Evolutionary conservation across 371 early-diverging fungal genomes (phyloP), one percentile per base, ranked within the genome.

Genomic region (Lichtheimia hyalospora): DNA sequence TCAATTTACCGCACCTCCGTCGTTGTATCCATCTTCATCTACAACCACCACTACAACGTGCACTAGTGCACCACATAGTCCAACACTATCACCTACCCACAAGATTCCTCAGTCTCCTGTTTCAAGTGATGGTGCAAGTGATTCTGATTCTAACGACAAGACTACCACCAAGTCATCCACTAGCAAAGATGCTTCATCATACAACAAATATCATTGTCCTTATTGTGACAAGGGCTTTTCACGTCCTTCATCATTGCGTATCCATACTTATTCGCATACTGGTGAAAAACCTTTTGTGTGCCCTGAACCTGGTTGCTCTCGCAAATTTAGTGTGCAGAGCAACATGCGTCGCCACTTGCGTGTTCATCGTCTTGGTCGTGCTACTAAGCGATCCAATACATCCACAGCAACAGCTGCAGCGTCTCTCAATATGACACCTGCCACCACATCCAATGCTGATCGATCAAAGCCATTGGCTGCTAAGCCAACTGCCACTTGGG

Each of bases 211-310:
- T 67, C 79, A 70, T 56, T 94, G 94, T 61, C 67, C 61, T 12
- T 59, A 61, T 20, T 88, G 88, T 62, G 57, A 68, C n/a, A 85
- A 85, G 50, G 51, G 62, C 23, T 88, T 88, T 51, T 71, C 85
- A 2, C 74, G 88, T 27, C 88, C 88, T 0, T 84, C 84, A 0
- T 75, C 82, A 3, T 66, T 85, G 12, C 68, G 72, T 2, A 85
- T 85, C 14, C 88, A 88, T 64, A 77, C 80, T 52, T 72, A 79
- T 59, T 79, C 85, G 0, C 89, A 89, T 54, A 87, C 89, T 3
- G 87, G 88, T 21, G 87, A 88, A 60, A 80, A 82, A 57, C 89
- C 89, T 4, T 81, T 79, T 60, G 73, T 69, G 23, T 89, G 89
- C 57, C 56, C 67, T 2, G 71, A 67, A 21, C 64, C 66, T 28